Evolutionary conservation across 139 green algal genomes (phyloP).

Genomic region (Chlorella sp.): DNA sequence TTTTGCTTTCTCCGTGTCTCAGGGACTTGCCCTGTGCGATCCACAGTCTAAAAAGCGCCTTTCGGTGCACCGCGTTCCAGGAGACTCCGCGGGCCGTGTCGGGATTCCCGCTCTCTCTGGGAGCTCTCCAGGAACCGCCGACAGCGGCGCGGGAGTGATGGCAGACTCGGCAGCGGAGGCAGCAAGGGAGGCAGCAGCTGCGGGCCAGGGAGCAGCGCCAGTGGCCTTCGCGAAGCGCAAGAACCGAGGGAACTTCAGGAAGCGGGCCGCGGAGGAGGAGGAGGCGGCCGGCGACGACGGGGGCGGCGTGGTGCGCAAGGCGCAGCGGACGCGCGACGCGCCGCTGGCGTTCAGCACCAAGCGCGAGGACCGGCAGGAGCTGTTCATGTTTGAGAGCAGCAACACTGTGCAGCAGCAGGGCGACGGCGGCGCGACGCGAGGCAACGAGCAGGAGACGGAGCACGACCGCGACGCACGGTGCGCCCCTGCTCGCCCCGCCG

Average conservation of each 20-base stretch:
- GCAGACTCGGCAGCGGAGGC: background rate
- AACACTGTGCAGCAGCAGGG: constrained; percentile 41
- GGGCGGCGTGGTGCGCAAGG: constrained; percentile 44
- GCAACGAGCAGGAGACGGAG: constrained; percentile 80
- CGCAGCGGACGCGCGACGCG: constrained; percentile 48
- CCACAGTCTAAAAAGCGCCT: too few species aligned
- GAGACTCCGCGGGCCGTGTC: too few species aligned
- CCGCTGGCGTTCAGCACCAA: constrained; percentile 61
- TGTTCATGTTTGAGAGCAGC: constrained; percentile 53
- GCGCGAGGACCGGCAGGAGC: constrained; percentile 20
- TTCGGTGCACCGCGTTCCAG: too few species aligned
- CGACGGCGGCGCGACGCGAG: constrained; percentile 63
- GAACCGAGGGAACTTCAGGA: constrained; percentile 67
- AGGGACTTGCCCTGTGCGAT: too few species aligned
- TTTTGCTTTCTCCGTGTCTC: too few species aligned
- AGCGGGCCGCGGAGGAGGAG: constrained; percentile 51
- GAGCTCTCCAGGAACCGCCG: too few species aligned
- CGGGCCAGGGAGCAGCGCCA: constrained; percentile 17
- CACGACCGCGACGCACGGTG: constrained; percentile 75
- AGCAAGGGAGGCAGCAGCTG: constrained; percentile 18
- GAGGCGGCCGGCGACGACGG: constrained; percentile 31
- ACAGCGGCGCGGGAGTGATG: too few species aligned
- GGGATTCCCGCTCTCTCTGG: too few species aligned
- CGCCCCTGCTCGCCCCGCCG: too few species aligned
- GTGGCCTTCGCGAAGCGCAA: constrained; percentile 30